Percentiles rank a stretch among this genome's conserved stretches.
phyloP scores from a whole-genome alignment of 164 flowering plant genomes.

The Pachysandra terminalis region DNA sequence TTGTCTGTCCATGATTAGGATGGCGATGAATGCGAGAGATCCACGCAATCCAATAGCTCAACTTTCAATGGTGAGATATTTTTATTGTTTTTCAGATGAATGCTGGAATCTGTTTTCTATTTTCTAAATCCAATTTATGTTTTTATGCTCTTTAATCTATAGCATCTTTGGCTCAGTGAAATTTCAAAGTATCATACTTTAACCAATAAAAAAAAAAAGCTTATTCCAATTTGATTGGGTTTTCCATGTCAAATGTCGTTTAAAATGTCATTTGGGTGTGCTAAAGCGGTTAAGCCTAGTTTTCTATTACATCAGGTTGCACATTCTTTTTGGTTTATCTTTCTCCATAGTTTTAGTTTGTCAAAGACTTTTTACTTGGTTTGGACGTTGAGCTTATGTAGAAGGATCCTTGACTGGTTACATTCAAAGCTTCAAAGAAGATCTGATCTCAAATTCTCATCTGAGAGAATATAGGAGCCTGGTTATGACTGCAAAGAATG shows the following conservation, averaged over 20 bases:
- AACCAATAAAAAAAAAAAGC: too few species aligned
- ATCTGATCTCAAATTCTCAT: not conserved
- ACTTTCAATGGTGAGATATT: constrained; percentile 22
- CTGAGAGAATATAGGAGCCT: not conserved
- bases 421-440: not conserved
- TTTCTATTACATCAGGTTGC: too few species aligned
- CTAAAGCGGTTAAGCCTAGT: too few species aligned
- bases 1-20: constrained; percentile 26
- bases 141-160: not conserved
- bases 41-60: constrained; percentile 17
- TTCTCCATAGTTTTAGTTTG: not conserved
- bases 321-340: not conserved
- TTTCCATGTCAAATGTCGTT: too few species aligned
- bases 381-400: not conserved
- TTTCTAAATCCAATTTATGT: not conserved
- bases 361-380: not conserved
- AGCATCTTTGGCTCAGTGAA: not conserved
- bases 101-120: not conserved
- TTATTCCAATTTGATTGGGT: too few species aligned
- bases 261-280: too few species aligned
- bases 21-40: constrained; percentile 21
- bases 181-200: not conserved
- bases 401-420: not conserved
- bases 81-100: not conserved
- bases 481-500: not conserved